phyloP scores from a whole-genome alignment of 73 alveolate genomes.

The Tetrahymena malaccensis region DNA sequence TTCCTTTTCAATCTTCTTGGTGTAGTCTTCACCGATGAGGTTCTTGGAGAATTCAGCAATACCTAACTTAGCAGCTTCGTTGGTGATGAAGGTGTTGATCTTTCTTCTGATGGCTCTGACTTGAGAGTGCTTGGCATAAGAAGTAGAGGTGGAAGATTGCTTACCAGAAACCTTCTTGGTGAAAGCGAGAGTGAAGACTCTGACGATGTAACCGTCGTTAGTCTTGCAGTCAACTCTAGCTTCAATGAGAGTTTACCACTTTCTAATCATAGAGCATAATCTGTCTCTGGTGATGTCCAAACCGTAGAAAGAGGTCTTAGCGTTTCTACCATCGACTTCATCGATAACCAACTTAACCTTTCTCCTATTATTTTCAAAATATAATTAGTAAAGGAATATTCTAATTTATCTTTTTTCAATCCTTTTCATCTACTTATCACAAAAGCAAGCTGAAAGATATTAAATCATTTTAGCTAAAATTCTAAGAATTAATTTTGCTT shows the following conservation, averaged over 20 bases:
- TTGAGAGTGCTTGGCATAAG: constrained; percentile 85
- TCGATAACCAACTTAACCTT: constrained; percentile 92
- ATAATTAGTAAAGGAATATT: neutral
- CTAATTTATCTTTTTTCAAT: neutral
- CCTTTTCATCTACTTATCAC: neutral
- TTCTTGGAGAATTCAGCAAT: constrained; percentile 69
- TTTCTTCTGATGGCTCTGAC: constrained; percentile 83
- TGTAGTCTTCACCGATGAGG: constrained; percentile 56
- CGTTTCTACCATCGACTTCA: constrained; percentile 87
- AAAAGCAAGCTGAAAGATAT: neutral
- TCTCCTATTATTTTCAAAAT: constrained; percentile 15
- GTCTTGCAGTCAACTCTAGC: constrained; percentile 86
- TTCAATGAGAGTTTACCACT: constrained; percentile 91
- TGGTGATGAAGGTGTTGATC: constrained; percentile 75
- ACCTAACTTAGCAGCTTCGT: constrained; percentile 64
- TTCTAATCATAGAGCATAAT: constrained; percentile 81
- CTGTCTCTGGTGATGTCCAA: constrained; percentile 89
- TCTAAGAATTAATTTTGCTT: neutral
- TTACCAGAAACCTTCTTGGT: constrained; percentile 60
- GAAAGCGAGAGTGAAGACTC: constrained; percentile 88
- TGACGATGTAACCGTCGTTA: constrained; percentile 73
- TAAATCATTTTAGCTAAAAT: neutral
- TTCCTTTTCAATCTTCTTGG: constrained; percentile 73
- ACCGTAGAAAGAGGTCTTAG: constrained; percentile 88
- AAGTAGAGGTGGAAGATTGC: constrained; percentile 38